These are phyloP conservation scores for Aspergillus sp. DNA, from an alignment of 2,329 filamentous ascomycete genomes.

Conservation along the genomic window DNA sequence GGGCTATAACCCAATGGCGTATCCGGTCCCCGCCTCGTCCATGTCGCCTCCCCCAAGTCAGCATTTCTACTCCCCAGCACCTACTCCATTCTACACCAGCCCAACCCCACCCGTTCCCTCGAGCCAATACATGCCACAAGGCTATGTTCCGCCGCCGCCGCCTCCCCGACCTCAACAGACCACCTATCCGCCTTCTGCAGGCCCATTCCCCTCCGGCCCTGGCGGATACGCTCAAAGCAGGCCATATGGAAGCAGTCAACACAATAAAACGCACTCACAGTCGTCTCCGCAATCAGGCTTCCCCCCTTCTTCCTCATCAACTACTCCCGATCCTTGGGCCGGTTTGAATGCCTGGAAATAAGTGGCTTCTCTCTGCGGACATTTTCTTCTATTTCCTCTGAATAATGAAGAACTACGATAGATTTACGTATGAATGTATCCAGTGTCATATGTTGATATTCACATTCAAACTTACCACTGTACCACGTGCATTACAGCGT, in stretches of 20 bases:
- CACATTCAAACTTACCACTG: not conserved
- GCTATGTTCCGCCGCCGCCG: conserved; percentile 67
- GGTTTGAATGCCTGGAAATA: conserved; percentile 70
- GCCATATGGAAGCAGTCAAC: conserved; percentile 39
- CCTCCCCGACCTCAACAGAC: conserved; percentile 62
- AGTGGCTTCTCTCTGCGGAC: not conserved
- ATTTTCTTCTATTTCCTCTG: not conserved
- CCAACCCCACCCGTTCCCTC: conserved; percentile 40
- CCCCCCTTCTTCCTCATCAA: conserved; percentile 30
- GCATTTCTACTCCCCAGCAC: conserved; percentile 38
- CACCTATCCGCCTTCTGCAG: conserved; percentile 43
- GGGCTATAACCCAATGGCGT: conserved; percentile 53
- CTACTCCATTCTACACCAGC: conserved; percentile 36
- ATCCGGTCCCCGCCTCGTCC: conserved; percentile 41
- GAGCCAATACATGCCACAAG: conserved; percentile 55
- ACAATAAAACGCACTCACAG: conserved; percentile 41
- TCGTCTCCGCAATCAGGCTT: conserved; percentile 21
- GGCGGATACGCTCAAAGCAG: conserved; percentile 56
- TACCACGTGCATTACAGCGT: conserved; percentile 23
- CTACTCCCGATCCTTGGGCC: conserved; percentile 64
- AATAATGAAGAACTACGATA: conserved; percentile 23
- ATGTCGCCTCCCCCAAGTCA: conserved; percentile 45
- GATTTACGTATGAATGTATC: conserved; percentile 13
- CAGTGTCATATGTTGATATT: conserved; percentile 1
- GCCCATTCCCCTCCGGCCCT: conserved; percentile 56